These are phyloP conservation scores for Notholithocarpus densiflorus DNA, from an alignment of 306 rosid genomes.

Conservation along the genomic window DNA sequence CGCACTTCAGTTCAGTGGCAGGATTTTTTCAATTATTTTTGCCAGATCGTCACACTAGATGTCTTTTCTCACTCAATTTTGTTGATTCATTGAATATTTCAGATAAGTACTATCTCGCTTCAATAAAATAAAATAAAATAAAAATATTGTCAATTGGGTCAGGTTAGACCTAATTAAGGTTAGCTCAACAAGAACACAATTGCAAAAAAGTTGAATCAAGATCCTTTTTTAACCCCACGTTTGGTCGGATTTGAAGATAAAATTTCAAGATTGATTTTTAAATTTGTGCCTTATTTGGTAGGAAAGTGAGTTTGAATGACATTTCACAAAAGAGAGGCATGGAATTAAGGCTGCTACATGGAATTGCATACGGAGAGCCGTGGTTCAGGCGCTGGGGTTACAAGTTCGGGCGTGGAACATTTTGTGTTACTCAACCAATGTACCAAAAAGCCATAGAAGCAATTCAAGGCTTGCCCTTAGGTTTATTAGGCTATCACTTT, in stretches of 20 bases:
- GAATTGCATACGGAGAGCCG: constrained; percentile 57
- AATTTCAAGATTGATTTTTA: not conserved
- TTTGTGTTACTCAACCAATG: constrained; percentile 56
- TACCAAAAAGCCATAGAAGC: constrained; percentile 72
- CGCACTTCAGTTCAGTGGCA: no score
- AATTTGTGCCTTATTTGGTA: constrained; percentile 21
- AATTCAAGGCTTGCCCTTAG: constrained; percentile 59
- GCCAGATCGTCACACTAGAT: no score
- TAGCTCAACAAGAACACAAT: no score
- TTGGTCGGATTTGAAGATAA: not conserved
- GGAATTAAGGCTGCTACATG: constrained; percentile 71
- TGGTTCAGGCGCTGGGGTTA: constrained; percentile 94
- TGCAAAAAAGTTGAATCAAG: no score
- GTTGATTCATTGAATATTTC: no score
- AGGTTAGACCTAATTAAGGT: no score
- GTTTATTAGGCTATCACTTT: constrained; percentile 44
- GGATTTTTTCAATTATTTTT: no score
- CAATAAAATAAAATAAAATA: no score
- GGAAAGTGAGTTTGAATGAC: constrained; percentile 82
- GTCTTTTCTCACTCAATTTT: no score
- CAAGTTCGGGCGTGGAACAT: constrained; percentile 64
- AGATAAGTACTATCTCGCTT: no score
- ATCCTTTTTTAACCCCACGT: not conserved
- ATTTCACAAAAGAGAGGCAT: constrained; percentile 62
- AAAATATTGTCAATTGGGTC: no score